Percentiles rank a stretch among this genome's conserved stretches.
These are phyloP conservation scores for Xylaria scruposa DNA, from an alignment of 495 filamentous ascomycete species.

Conservation along the genomic window DNA sequence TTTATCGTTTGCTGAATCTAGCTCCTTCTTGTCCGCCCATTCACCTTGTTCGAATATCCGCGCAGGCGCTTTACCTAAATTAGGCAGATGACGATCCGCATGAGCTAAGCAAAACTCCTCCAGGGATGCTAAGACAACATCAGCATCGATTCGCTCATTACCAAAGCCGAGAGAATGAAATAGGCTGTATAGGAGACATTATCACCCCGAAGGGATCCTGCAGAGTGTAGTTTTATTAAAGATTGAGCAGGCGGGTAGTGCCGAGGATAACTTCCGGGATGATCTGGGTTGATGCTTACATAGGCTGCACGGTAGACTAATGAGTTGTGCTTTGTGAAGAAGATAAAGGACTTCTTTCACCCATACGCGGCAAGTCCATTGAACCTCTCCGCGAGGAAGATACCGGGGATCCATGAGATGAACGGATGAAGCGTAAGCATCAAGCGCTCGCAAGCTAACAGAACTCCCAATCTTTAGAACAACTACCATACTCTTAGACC, in stretches of 20 bases:
- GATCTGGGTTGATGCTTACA: not conserved
- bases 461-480: conserved; percentile 6
- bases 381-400: not conserved
- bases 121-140: not conserved
- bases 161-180: no score
- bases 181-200: no score
- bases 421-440: not conserved
- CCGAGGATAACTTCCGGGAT: no score
- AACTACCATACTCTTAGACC: conserved; percentile 10
- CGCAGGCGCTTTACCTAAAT: not conserved
- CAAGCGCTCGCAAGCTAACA: not conserved
- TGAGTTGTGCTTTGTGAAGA: not conserved
- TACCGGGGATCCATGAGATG: conserved; percentile 8
- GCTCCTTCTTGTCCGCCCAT: not conserved
- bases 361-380: conserved; percentile 15
- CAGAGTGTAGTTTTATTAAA: no score
- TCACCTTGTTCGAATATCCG: not conserved
- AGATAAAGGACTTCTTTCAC: conserved; percentile 2
- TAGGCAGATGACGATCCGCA: not conserved
- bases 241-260: no score
- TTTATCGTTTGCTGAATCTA: not conserved
- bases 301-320: not conserved
- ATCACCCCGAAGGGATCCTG: no score
- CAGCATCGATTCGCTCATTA: no score
- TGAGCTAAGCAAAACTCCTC: not conserved